Evolutionary conservation across 2,329 filamentous ascomycete species (phyloP), one percentile per base, ranked within the genome.

Genomic region (Apiospora aurea): DNA sequence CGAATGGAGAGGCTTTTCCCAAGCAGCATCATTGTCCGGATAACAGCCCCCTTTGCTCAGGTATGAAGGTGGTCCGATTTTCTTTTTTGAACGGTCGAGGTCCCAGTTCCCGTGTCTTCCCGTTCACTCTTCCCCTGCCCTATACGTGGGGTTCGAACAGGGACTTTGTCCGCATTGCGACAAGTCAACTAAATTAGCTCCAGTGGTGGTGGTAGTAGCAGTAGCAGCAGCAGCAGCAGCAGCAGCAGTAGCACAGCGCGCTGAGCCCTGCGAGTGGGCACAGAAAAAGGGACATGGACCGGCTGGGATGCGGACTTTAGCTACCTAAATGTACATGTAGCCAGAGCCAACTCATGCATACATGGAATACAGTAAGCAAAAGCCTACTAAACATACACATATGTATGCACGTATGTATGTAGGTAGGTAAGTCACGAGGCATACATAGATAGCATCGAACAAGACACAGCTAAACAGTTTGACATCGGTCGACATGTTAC

Each of bases 151-250:
- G 29, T 41, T 64, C 16, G 41, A 64, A 41, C 57, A 64, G 57
- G 57, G 57, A n/a, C 57, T 64, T 64, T 64, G 34, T 64, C 57
- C 14, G 57, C 57, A 41, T 64, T 64, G 29, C 57, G 57, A 64
- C 57, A 64, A 64, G 53, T 38, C 29, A 38, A 34, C 26, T 14
- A 57, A 64, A 64, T 64, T 64, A 64, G 29, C 3, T 38, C 21
- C 29, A 38, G 18, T 47, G n/a, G 13, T 57, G 26, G 51, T 26
- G 49, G n/a, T 16, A 5, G 43, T 16, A 18, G 13, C 13, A 46
- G 44, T 21, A 47, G 44, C 44, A 46, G 44, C 7, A 47, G 44
- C 44, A 47, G 44, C 44, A 46, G 44, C 7, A 47, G 44, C 44
- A 21, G 44, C 44, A 47, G 16, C 18, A 47, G 16, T 21, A 8